Base-by-base conservation (phyloP, 2,329 filamentous ascomycete genomes). In the Venturiaceae sp. region DNA sequence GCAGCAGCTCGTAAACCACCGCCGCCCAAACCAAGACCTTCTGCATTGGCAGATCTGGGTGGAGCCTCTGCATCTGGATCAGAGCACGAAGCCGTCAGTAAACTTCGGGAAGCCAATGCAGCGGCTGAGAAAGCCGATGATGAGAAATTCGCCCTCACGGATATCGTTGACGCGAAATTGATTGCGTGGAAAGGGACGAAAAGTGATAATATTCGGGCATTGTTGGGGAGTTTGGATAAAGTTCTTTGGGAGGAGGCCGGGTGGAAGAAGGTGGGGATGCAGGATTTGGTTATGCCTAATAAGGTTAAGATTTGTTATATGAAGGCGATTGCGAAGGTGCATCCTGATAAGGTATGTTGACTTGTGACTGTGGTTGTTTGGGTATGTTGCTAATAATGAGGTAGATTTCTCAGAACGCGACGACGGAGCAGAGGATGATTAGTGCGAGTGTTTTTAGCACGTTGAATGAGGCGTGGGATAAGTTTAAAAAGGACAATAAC, bases 281-380 rank as follows among this genome's bases (percentile, higher is more conserved):
- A 92, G 63, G 94, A 99, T 75, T 73, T 99, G 65, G 87, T 99
- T 56, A 82, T 96, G 80, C 85, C 91, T 34, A 91, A 89, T 65
- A 96, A 92, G 79, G 94, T 97, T 71, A 99, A 99, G 82, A 87
- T 99, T 63, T 80, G 88, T 61, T 99, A 99, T 71, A 97, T 99
- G 94, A 96, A 96, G 82, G 94, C 92, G 5, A 97, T 99, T 80
- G 90, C 87, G 11, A 97, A 96, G 80, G 94, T 94, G 65, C 94
- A 99, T 80, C 94, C 94, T 61, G 94, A 99, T 72, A 99, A 99
- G 87, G 94, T 96, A 79, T 74, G 83, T 72, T 64, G 61, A 19
- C 60, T 60, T 36, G 11, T 19, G 6, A 8, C 19, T 32, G 62
- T 60, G 39, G 16, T 33, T 53, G 14, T 44, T 33, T 21, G 52